Evolutionary conservation across 192 early-diverging fungal genomes (phyloP).

Genomic region (Coemansia sp.): DNA sequence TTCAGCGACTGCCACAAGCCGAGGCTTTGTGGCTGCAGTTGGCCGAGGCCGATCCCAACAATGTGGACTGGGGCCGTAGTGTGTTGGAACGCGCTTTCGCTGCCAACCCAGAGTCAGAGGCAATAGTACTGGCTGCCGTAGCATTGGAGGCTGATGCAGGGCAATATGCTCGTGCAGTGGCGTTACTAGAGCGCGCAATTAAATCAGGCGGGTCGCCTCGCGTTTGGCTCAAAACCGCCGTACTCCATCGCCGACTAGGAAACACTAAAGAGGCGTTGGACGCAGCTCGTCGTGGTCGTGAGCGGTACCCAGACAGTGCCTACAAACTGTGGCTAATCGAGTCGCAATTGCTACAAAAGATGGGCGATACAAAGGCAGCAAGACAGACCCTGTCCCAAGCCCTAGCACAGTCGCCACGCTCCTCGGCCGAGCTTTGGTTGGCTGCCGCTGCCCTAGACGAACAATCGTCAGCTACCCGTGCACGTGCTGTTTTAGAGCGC

Average conservation of each 20-base stretch:
- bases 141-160: slow-evolving; percentile 93
- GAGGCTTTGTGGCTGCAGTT: slow-evolving; percentile 86
- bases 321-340: slow-evolving; percentile 96
- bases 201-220: slow-evolving; percentile 44
- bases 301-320: slow-evolving; percentile 68
- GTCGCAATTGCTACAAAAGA: slow-evolving; percentile 82
- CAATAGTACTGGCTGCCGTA: slow-evolving; percentile 95
- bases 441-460: slow-evolving; percentile 79
- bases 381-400: slow-evolving; percentile 74
- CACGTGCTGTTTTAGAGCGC: slow-evolving; percentile 83
- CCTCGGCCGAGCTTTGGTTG: slow-evolving; percentile 78
- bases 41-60: neutral
- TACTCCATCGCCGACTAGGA: slow-evolving; percentile 80
- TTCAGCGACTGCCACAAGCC: slow-evolving; percentile 86
- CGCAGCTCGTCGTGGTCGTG: slow-evolving; percentile 68
- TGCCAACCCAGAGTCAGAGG: slow-evolving; percentile 89
- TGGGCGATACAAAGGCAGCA: slow-evolving; percentile 66
- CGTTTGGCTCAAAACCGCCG: slow-evolving; percentile 97
- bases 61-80: slow-evolving; percentile 66
- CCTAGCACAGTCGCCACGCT: slow-evolving; percentile 75
- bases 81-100: slow-evolving; percentile 87
- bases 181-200: slow-evolving; percentile 76
- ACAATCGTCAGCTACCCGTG: slow-evolving; percentile 59
- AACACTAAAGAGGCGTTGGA: slow-evolving; percentile 68
- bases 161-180: slow-evolving; percentile 76